Evolutionary conservation across 331 rosid species (phyloP).

Genomic region (Phaseolus coccineus): DNA sequence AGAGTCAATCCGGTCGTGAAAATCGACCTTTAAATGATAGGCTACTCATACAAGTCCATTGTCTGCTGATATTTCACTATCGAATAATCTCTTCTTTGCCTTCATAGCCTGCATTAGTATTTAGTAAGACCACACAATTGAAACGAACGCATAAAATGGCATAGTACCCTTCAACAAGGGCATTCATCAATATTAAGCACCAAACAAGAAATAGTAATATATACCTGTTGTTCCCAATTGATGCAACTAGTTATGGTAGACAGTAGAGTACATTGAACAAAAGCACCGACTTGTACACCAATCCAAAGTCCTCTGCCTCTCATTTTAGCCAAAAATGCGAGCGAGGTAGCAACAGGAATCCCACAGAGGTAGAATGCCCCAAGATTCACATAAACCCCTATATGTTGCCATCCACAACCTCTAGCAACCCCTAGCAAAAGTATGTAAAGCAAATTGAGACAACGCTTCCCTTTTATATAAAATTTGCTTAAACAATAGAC

Average conservation of each 20-base stretch:
- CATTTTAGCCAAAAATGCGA: conserved; percentile 41
- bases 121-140: conserved; percentile 21
- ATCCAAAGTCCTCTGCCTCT: conserved; percentile 56
- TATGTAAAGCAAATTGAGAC: neutral
- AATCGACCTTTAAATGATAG: neutral
- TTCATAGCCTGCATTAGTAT: conserved; percentile 61
- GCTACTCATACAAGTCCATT: conserved; percentile 16
- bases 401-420: conserved; percentile 88
- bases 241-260: conserved; percentile 41
- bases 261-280: conserved; percentile 41
- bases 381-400: conserved; percentile 79
- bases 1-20: neutral
- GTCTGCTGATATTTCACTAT: conserved; percentile 38
- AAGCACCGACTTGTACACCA: conserved; percentile 43
- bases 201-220: neutral
- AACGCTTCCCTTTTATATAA: neutral
- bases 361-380: conserved; percentile 89
- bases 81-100: conserved; percentile 57
- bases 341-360: conserved; percentile 62
- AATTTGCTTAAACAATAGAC: neutral
- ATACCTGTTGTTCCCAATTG: conserved; percentile 55
- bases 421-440: conserved; percentile 68
- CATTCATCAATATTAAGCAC: neutral
- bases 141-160: conserved; percentile 14
- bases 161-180: neutral